Conservation (phyloP, 805 yeast species). For the Ogataea dorogensis region DNA sequence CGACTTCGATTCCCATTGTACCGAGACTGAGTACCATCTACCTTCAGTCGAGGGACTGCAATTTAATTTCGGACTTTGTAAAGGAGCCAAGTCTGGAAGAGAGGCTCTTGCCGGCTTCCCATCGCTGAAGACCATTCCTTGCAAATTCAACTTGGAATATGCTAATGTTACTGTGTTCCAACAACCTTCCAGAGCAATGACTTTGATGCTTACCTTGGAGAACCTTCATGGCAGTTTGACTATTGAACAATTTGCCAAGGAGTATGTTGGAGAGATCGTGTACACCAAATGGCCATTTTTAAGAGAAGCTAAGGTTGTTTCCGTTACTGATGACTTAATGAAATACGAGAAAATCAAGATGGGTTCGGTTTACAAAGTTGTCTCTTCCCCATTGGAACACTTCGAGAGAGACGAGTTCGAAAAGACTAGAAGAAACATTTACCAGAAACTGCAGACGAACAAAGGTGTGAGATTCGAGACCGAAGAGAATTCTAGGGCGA, state of each 20-base stretch:
- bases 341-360: constrained; percentile 44
- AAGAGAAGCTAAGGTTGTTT: constrained; percentile 70
- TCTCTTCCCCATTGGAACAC: constrained; percentile 41
- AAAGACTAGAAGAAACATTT: constrained; percentile 39
- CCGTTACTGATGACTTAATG: constrained; percentile 54
- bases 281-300: constrained; percentile 91
- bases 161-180: constrained; percentile 78
- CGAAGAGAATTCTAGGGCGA: constrained; percentile 6
- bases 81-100: constrained; percentile 68
- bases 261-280: constrained; percentile 58
- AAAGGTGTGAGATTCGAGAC: constrained; percentile 46
- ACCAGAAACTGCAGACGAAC: constrained; percentile 43
- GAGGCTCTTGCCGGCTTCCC: constrained; percentile 89
- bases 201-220: constrained; percentile 65
- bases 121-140: constrained; percentile 68
- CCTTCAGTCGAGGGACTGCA: constrained; percentile 45
- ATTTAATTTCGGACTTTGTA: constrained; percentile 55
- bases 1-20: constrained; percentile 78
- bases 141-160: constrained; percentile 48
- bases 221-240: constrained; percentile 55
- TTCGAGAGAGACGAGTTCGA: constrained; percentile 49
- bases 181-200: constrained; percentile 78
- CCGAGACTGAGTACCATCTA: constrained; percentile 53
- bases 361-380: constrained; percentile 26
- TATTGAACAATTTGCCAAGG: constrained; percentile 62